phyloP scores from a whole-genome alignment of 2,329 filamentous ascomycete species.

The Sphaerulina vaccinii region DNA sequence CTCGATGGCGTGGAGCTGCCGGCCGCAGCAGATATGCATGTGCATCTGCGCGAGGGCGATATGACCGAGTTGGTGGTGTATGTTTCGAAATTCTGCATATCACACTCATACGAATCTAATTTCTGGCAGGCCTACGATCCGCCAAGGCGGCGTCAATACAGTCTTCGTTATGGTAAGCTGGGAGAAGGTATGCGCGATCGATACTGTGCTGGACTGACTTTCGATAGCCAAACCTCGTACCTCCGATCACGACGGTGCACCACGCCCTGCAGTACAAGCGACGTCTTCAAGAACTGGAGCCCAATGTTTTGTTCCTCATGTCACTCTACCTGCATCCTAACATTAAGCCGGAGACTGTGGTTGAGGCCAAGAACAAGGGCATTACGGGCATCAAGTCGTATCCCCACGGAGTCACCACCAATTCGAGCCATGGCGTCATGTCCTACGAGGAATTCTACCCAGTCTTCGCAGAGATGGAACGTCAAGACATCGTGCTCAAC shows the following conservation, averaged over 20 bases:
- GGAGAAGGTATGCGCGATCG: not conserved
- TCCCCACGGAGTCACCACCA: constrained; percentile 56
- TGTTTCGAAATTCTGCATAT: not conserved
- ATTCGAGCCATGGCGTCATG: constrained; percentile 66
- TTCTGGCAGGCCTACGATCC: constrained; percentile 46
- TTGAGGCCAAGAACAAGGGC: constrained; percentile 69
- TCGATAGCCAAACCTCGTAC: constrained; percentile 50
- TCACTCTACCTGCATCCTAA: constrained; percentile 52
- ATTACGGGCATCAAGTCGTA: constrained; percentile 73
- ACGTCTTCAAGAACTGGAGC: constrained; percentile 46
- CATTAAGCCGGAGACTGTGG: constrained; percentile 57
- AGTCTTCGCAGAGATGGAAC: constrained; percentile 87
- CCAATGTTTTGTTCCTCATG: constrained; percentile 53
- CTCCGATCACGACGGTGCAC: constrained; percentile 50
- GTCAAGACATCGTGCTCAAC: constrained; percentile 79
- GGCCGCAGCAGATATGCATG: constrained; percentile 52
- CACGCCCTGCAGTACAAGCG: constrained; percentile 49
- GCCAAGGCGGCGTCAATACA: constrained; percentile 52
- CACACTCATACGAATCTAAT: constrained; percentile 9
- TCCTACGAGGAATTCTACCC: constrained; percentile 69
- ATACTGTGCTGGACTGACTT: not conserved
- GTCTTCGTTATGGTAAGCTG: constrained; percentile 55
- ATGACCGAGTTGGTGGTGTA: constrained; percentile 51
- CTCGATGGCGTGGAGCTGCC: constrained; percentile 47
- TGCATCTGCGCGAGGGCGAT: constrained; percentile 53